A percentile compares a stretch with the other conserved stretches of the same genome.
These are phyloP conservation scores for Paralagenidium karlingii DNA, from an alignment of 352 stramenopile species.

Conservation along the genomic window DNA sequence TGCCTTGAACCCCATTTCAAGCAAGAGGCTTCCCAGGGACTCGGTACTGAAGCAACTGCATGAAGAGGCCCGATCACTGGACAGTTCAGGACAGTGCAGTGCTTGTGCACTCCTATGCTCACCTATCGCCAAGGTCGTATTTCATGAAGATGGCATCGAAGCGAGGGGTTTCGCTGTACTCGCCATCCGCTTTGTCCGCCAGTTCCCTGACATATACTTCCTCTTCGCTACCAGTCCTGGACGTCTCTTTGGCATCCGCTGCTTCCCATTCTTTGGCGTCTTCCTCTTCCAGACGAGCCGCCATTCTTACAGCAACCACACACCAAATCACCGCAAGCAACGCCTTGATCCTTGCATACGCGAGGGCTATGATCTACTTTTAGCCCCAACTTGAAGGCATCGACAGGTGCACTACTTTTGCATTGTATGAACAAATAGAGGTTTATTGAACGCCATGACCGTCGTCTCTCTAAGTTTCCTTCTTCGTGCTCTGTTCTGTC, in stretches of 20 bases:
- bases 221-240: neutral
- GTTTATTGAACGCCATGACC: too few species aligned
- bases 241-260: neutral
- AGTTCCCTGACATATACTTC: neutral
- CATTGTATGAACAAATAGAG: too few species aligned
- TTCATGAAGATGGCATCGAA: constrained; percentile 42
- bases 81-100: too few species aligned
- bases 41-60: constrained; percentile 36
- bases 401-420: too few species aligned
- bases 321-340: too few species aligned
- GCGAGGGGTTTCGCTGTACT: constrained; percentile 35
- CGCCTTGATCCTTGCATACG: too few species aligned
- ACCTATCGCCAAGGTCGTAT: constrained; percentile 31
- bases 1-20: constrained; percentile 61
- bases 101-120: neutral
- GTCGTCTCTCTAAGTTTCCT: too few species aligned
- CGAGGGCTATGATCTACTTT: too few species aligned
- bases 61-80: neutral
- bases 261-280: neutral
- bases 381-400: too few species aligned
- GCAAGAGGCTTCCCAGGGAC: constrained; percentile 36
- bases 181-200: neutral
- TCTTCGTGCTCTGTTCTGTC: too few species aligned
- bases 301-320: too few species aligned
- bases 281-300: neutral